These are phyloP conservation scores for Penicillium sp. DNA, from an alignment of 2,329 filamentous ascomycete species.

Conservation along the genomic window DNA sequence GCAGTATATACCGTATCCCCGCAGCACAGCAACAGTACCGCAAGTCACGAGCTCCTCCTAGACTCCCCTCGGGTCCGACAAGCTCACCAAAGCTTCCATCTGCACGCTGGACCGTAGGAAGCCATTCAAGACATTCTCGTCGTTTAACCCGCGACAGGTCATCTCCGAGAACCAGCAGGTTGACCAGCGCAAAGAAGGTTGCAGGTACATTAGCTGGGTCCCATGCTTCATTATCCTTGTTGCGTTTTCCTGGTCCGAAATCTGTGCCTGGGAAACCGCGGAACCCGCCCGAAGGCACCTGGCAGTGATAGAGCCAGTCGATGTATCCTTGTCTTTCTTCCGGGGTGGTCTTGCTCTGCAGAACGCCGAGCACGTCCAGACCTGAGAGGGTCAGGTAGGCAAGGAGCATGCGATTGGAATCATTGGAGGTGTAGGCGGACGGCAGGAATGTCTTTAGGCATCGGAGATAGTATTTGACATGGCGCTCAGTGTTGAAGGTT, in stretches of 20 bases:
- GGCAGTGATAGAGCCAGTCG: conserved; percentile 80
- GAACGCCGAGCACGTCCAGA: conserved; percentile 71
- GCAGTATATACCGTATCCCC: conserved; percentile 76
- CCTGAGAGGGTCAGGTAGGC: conserved; percentile 87
- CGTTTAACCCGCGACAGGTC: conserved; percentile 66
- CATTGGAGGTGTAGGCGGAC: conserved; percentile 77
- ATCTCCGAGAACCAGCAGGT: conserved; percentile 66
- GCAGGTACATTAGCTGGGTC: conserved; percentile 81
- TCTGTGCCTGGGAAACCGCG: conserved; percentile 74
- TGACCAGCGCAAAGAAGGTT: conserved; percentile 82
- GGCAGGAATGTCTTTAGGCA: conserved; percentile 82
- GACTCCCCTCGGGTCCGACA: conserved; percentile 56
- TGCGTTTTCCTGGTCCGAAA: conserved; percentile 49
- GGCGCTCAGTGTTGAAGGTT: conserved; percentile 55
- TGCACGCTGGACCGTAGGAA: conserved; percentile 69
- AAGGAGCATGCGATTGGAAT: conserved; percentile 86
- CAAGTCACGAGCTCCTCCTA: conserved; percentile 81
- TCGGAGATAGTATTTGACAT: conserved; percentile 89
- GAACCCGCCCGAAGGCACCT: conserved; percentile 85
- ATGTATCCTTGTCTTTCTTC: conserved; percentile 58
- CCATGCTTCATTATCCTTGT: conserved; percentile 57
- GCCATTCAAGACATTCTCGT: conserved; percentile 67
- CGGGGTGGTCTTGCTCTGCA: conserved; percentile 55
- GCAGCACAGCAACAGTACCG: conserved; percentile 84
- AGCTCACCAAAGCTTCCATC: conserved; percentile 94